Evolutionary conservation across 495 filamentous ascomycete species (phyloP), one percentile per base, ranked within the genome.

Genomic region (Usnea hakonensis): DNA sequence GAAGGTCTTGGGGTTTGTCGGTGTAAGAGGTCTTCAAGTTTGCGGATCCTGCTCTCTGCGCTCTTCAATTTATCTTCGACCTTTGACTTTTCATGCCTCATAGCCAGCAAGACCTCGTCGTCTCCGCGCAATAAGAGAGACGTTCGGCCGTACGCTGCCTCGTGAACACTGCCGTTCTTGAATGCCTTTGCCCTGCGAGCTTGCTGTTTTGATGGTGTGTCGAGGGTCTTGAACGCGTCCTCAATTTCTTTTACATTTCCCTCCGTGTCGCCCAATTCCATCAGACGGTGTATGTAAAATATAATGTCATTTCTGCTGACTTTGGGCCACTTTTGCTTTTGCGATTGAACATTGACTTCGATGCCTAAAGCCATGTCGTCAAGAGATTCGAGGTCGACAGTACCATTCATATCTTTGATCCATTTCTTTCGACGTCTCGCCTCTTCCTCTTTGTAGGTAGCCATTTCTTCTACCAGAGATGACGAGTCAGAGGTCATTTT

Each of bases 91-190:
- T 92, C 89, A 35, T 89, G 87, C 65, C 86, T 85, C 19, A 97
- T 67, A 30, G 79, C 82, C 41, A 79, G 76, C 5, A 87, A 69
- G 32, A 90, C 77, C 58, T 95, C 90, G 64, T 93, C 90, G 66
- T 96, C 90, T 23, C 86, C 89, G 40, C 88, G 83, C 10, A 93
- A 79, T 38, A 96, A 72, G 28, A 97, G 78, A 13, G 91, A 92
- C 61, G 87, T 91, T 62, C 85, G 84, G 38, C 90, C 89, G 53
- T 90, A 78, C 14, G 79, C 80, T 17, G 87, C 85, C 67, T 97
- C 94, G 67, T 97, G 91, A 16, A 99, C 81, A 67, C 92, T 97
- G 44, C 94, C 95, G 67, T 91, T 90, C 69, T 96, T 97, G 80
- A 99, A 97, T 0, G 90, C 90, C 68, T 91, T 95, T 43, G 90